Base-by-base conservation (phyloP, 2,329 filamentous ascomycete genomes). In the Colletotrichum noveboracense region DNA sequence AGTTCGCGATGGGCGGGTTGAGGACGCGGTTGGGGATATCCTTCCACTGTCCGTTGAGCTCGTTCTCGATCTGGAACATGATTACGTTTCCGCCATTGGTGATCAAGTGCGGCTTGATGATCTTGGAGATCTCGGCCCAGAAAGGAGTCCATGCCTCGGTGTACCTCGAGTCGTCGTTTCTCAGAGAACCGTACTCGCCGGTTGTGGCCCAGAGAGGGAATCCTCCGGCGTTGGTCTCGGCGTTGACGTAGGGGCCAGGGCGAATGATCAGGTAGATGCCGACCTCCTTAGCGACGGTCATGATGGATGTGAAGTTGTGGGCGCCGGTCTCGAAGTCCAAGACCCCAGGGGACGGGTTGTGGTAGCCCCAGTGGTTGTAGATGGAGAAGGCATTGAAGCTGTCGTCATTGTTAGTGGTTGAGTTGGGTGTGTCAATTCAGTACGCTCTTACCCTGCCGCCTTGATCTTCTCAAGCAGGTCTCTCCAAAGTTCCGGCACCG, bases 131-230 rank as follows among this genome's bases (percentile, higher is more conserved):
- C 16, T 86, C 85, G 12, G 85, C 82, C 81, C 89, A 88, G 79
- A 90, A 92, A 3, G 89, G 89, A 5, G 85, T 87, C 87, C 89
- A 89, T 1, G 90, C 90, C 14, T 85, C 83, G 3, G 87, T 89
- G 79, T 88, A 91, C 62, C 86, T 84, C 6, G 86, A 80, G 75
- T 92, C 87, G 55, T 91, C 87, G 70, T 91, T 85, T 36, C 91
- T 84, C 18, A 91, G 82, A 24, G 81, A 79, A 4, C 91, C 91
- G 66, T 91, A 91, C 30, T 85, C 90, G 58, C 91, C 91, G 1
- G 91, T 92, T 0, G 91, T 93, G 7, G 91, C 81, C 91, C 91
- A 93, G 2, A 91, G 83, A 0, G 92, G 90, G 72, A 92, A 91
- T 0, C 92, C 92, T 36, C 92, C 92, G 1, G 89, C 91, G 76